Conservation (phyloP, 352 stramenopile species). For the Thalassiosira mediterranea region DNA sequence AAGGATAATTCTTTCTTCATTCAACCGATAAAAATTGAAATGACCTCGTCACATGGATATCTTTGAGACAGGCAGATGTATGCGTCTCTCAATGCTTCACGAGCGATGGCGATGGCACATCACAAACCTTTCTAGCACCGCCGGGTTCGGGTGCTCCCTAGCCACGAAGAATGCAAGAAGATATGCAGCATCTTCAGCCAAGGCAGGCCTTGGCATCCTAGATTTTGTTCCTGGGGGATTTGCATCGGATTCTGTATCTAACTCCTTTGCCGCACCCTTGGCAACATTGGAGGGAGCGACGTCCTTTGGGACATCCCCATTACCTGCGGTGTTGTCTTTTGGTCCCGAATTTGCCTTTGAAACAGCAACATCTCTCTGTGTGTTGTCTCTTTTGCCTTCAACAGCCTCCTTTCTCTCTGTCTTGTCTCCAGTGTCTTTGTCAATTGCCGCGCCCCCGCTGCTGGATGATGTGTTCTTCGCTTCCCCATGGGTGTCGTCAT, state of each 20-base stretch:
- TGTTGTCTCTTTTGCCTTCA: not conserved
- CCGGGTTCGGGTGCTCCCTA: conserved; percentile 68
- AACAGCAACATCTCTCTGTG: not conserved
- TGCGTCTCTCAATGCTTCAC: too few relatives aligned
- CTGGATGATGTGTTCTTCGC: not conserved
- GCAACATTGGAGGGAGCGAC: not conserved
- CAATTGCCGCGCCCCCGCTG: not conserved
- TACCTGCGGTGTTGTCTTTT: not conserved
- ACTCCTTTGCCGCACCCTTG: conserved; percentile 2
- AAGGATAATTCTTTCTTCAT: too few relatives aligned
- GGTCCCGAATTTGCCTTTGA: not conserved
- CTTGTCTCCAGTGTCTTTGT: not conserved
- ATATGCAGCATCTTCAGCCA: conserved; percentile 43
- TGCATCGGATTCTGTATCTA: conserved; percentile 1
- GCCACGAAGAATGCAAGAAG: conserved; percentile 70
- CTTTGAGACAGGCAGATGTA: too few relatives aligned
- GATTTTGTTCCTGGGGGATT: not conserved
- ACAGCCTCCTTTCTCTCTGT: not conserved
- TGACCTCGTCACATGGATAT: too few relatives aligned
- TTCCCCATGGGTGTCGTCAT: not conserved
- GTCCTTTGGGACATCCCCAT: not conserved
- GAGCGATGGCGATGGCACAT: conserved; percentile 17
- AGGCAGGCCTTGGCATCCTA: conserved; percentile 3
- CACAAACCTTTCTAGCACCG: conserved; percentile 53
- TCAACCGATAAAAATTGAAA: too few relatives aligned